Percentiles rank a stretch among this genome's conserved stretches.
Evolutionary conservation across 2,329 filamentous ascomycete species (phyloP).

Genomic region (Epichloe festucae): DNA sequence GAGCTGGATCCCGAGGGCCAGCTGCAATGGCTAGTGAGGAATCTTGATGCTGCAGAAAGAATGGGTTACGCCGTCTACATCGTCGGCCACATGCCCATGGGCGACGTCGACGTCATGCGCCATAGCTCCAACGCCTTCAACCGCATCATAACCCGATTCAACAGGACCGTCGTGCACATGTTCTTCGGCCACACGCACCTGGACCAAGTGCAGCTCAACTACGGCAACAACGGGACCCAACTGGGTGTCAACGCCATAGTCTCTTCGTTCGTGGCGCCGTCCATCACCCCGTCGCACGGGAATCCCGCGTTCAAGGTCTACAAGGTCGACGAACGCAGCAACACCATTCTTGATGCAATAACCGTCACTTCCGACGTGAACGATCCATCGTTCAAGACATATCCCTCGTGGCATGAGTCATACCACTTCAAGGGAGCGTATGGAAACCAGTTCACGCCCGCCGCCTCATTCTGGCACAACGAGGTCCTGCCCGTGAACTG

Average conservation of each 20-base stretch:
- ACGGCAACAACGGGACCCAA: constrained; percentile 31
- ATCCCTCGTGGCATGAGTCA: neutral
- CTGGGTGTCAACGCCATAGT: constrained; percentile 29
- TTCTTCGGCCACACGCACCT: constrained; percentile 46
- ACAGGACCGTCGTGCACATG: constrained; percentile 37
- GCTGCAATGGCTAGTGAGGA: neutral
- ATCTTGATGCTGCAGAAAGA: constrained; percentile 36
- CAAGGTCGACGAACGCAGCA: constrained; percentile 41
- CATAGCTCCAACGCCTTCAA: constrained; percentile 39
- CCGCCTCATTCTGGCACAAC: neutral
- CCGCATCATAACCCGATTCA: constrained; percentile 38
- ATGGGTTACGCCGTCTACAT: constrained; percentile 39
- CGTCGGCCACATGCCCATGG: constrained; percentile 42
- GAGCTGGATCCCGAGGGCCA: neutral
- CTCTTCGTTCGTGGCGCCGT: constrained; percentile 39
- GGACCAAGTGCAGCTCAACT: constrained; percentile 42
- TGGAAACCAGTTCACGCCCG: neutral
- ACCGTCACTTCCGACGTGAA: neutral
- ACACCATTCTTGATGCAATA: constrained; percentile 15
- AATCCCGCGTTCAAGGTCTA: constrained; percentile 45
- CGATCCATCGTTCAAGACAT: neutral
- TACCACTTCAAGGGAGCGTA: neutral
- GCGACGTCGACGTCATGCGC: constrained; percentile 35
- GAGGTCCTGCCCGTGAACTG: neutral
- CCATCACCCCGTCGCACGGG: constrained; percentile 39